These are phyloP conservation scores for Leccinum aurantiacum DNA, from an alignment of 768 basidiomycete genomes.

Conservation along the genomic window DNA sequence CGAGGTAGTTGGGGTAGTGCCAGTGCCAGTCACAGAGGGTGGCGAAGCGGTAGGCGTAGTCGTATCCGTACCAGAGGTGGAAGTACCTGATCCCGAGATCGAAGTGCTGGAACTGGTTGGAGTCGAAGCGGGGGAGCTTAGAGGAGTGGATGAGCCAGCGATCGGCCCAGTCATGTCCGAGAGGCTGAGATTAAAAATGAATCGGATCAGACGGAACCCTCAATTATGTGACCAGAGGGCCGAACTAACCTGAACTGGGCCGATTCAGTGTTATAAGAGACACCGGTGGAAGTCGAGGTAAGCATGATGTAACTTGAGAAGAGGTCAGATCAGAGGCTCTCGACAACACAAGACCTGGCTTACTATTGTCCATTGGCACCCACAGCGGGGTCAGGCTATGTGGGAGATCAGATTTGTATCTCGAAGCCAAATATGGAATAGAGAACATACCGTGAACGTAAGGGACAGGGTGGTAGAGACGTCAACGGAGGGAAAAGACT, in stretches of 20 bases:
- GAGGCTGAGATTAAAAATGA: constrained; percentile 38
- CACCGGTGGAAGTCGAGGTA: constrained; percentile 33
- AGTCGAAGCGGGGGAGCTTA: constrained; percentile 15
- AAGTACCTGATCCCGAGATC: constrained; percentile 17
- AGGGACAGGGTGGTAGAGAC: constrained; percentile 41
- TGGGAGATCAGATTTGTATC: neutral
- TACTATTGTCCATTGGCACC: constrained; percentile 61
- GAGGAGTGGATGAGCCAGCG: constrained; percentile 15
- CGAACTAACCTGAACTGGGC: constrained; percentile 53
- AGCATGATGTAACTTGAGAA: constrained; percentile 60
- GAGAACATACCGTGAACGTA: constrained; percentile 48
- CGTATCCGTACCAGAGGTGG: constrained; percentile 3
- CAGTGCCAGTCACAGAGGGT: constrained; percentile 34
- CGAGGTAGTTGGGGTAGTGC: constrained; percentile 3
- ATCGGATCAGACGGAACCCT: constrained; percentile 1
- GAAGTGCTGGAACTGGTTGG: neutral
- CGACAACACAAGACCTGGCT: constrained; percentile 19
- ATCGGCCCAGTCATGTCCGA: constrained; percentile 57
- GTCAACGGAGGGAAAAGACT: constrained; percentile 56
- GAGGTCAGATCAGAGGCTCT: constrained; percentile 3
- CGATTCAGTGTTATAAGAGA: constrained; percentile 45
- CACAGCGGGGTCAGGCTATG: constrained; percentile 54
- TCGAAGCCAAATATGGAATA: neutral
- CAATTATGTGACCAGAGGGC: neutral
- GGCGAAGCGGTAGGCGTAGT: constrained; percentile 12